Conservation (phyloP, 148 eudicot species). For the Cornus kousa region DNA sequence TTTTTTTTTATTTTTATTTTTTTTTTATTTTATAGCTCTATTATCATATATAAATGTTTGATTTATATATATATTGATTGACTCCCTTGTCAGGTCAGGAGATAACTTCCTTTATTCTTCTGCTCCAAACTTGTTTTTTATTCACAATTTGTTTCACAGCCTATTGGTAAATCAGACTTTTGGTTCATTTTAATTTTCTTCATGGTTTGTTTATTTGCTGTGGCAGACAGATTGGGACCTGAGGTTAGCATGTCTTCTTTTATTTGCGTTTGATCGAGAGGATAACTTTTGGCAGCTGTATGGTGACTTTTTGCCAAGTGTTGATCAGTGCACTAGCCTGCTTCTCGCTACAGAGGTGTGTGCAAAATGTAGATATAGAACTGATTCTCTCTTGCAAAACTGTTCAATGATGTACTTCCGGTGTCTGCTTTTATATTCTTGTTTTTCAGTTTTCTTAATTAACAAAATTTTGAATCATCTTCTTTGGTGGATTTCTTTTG, state of each 20-base stretch:
- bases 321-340: conserved; percentile 82
- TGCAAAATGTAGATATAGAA: not conserved
- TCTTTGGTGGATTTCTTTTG: not conserved
- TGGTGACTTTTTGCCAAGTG: conserved; percentile 89
- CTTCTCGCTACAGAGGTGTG: conserved; percentile 94
- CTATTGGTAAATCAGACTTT: not conserved
- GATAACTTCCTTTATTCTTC: not conserved
- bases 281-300: conserved; percentile 95
- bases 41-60: not conserved
- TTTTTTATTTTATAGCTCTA: not conserved
- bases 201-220: conserved; percentile 8
- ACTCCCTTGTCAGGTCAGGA: not conserved
- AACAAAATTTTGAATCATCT: too few species aligned
- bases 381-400: not conserved
- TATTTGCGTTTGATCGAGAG: conserved; percentile 73
- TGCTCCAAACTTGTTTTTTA: not conserved
- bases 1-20: conserved; percentile 1
- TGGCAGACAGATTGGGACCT: conserved; percentile 99
- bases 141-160: not conserved
- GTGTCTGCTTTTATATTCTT: too few species aligned
- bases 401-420: not conserved
- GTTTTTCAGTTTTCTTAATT: too few species aligned
- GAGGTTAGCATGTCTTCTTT: conserved; percentile 92
- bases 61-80: not conserved
- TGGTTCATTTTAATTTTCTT: not conserved